A percentile compares a stretch with the other conserved stretches of the same genome.
Conservation (phyloP, 306 rosid species). For the Glycine latifolia region DNA sequence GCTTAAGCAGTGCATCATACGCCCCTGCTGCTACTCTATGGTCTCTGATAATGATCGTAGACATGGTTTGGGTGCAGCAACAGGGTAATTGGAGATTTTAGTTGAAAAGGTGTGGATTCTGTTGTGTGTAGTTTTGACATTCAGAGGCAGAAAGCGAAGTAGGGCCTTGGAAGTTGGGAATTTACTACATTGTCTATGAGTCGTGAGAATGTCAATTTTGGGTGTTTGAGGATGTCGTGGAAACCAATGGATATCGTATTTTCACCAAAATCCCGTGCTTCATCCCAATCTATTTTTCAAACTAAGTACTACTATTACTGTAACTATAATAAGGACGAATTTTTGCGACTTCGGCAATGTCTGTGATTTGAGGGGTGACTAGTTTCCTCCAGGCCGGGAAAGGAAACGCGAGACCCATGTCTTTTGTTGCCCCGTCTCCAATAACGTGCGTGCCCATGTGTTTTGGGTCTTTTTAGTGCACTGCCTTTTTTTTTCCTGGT, state of each 20-base stretch:
- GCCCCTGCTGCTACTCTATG: slow-evolving; percentile 3
- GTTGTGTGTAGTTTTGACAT: neutral
- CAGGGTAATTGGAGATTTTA: slow-evolving; percentile 1
- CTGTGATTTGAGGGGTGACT: neutral
- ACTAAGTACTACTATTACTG: neutral
- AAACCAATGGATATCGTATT: slow-evolving; percentile 49
- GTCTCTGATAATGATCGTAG: slow-evolving; percentile 56
- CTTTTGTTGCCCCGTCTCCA: neutral
- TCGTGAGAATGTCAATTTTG: too few species aligned
- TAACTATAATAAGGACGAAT: neutral
- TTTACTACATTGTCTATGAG: too few species aligned
- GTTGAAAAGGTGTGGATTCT: neutral
- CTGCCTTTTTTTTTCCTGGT: too few species aligned
- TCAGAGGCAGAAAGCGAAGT: too few species aligned
- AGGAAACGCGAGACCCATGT: slow-evolving; percentile 2
- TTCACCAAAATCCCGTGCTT: slow-evolving; percentile 29
- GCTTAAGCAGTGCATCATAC: slow-evolving; percentile 45
- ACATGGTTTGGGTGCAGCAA: slow-evolving; percentile 45
- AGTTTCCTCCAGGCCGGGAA: neutral
- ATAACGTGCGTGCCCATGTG: neutral
- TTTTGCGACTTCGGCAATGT: neutral
- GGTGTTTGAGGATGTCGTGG: slow-evolving; percentile 45
- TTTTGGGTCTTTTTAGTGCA: neutral
- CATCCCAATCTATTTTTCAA: slow-evolving; percentile 38
- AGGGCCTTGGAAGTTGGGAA: too few species aligned